phyloP scores from a whole-genome alignment of 177 flowering plant species.

The Tripterygium wilfordii region DNA sequence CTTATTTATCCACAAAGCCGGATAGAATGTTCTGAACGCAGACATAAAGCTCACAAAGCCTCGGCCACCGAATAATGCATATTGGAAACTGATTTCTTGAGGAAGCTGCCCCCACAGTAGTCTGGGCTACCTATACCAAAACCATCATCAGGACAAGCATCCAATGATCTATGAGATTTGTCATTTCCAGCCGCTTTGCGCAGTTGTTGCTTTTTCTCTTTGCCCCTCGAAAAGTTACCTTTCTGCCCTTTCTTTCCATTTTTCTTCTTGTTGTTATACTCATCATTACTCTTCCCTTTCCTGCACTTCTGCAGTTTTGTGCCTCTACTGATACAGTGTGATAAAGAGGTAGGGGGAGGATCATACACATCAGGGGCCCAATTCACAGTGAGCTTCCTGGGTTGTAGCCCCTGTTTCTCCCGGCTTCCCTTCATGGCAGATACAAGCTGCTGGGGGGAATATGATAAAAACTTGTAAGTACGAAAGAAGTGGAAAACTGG shows the following conservation, averaged over 20 bases:
- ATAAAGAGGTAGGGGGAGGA: slow-evolving; percentile 49
- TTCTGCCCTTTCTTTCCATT: slow-evolving; percentile 54
- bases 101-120: slow-evolving; percentile 53
- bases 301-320: slow-evolving; percentile 30
- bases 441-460: slow-evolving; percentile 32
- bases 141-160: slow-evolving; percentile 14
- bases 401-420: slow-evolving; percentile 37
- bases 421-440: slow-evolving; percentile 84
- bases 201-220: slow-evolving; percentile 48
- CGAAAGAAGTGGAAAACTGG: not conserved
- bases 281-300: slow-evolving; percentile 24
- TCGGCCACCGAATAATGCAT: slow-evolving; percentile 53
- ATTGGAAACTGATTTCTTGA: slow-evolving; percentile 30
- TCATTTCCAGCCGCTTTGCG: slow-evolving; percentile 24
- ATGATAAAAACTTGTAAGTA: not conserved
- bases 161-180: slow-evolving; percentile 12
- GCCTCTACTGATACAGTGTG: slow-evolving; percentile 36
- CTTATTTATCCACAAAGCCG: not conserved
- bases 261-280: slow-evolving; percentile 33
- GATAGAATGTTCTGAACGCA: not conserved
- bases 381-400: slow-evolving; percentile 36
- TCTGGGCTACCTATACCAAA: slow-evolving; percentile 39
- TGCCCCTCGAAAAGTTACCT: slow-evolving; percentile 35
- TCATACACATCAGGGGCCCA: slow-evolving; percentile 95
- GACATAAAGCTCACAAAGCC: slow-evolving; percentile 31